Conservation (phyloP, 1,284 basidiomycete species). For the Xerocomus nothofagi region DNA sequence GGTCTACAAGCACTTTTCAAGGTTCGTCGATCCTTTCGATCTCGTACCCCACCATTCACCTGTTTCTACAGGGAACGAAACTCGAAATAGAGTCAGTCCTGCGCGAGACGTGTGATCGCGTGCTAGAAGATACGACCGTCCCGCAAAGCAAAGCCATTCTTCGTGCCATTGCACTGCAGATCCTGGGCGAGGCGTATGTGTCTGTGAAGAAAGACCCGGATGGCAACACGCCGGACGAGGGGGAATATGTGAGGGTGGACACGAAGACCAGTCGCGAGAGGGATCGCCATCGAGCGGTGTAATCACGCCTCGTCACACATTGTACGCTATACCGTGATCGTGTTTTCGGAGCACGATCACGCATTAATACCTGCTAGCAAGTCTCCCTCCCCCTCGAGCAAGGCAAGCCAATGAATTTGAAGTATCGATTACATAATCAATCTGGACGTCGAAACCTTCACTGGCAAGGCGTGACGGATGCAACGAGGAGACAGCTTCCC, state of each 20-base stretch:
- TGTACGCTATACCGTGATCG: constrained; percentile 9
- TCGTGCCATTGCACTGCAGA: constrained; percentile 80
- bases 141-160: constrained; percentile 64
- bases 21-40: constrained; percentile 38
- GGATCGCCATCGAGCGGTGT: constrained; percentile 32
- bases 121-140: constrained; percentile 63
- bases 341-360: constrained; percentile 6
- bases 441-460: too few species aligned
- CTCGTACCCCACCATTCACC: neutral
- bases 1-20: constrained; percentile 93
- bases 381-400: neutral
- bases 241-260: constrained; percentile 84
- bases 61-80: constrained; percentile 73
- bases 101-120: constrained; percentile 89
- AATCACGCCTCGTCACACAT: neutral
- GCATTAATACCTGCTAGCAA: constrained; percentile 3
- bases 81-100: constrained; percentile 94
- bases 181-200: constrained; percentile 78
- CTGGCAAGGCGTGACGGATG: too few species aligned
- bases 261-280: constrained; percentile 60
- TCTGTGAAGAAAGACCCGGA: constrained; percentile 68
- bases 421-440: too few species aligned
- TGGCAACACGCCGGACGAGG: constrained; percentile 47
- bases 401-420: neutral
- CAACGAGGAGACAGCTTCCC: too few species aligned